Percentiles rank a stretch among this genome's conserved stretches.
phyloP scores from a whole-genome alignment of 1,284 basidiomycete species.

The Austroboletus niveus region DNA sequence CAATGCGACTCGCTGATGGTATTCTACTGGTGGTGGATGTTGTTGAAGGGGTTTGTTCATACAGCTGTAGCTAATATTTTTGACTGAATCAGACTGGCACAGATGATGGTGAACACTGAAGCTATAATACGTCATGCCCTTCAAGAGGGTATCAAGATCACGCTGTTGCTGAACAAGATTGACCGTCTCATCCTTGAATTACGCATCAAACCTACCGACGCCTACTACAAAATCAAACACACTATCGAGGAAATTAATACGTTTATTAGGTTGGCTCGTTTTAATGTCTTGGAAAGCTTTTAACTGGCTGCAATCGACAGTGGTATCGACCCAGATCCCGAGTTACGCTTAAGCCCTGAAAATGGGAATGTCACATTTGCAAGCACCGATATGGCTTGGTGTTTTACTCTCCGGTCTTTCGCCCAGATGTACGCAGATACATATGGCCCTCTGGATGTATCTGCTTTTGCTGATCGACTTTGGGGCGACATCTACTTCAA shows the following conservation, averaged over 20 bases:
- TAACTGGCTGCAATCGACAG: constrained; percentile 40
- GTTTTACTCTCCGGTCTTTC: constrained; percentile 93
- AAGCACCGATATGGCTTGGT: constrained; percentile 96
- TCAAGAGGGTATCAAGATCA: constrained; percentile 87
- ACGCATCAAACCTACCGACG: constrained; percentile 92
- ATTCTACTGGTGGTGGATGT: constrained; percentile 94
- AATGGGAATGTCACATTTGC: constrained; percentile 97
- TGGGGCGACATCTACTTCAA: constrained; percentile 99
- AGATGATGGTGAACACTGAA: constrained; percentile 92
- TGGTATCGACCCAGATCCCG: constrained; percentile 85
- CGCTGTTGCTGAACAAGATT: constrained; percentile 96
- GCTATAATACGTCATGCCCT: constrained; percentile 83
- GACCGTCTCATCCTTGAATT: constrained; percentile 96
- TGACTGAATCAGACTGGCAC: constrained; percentile 12
- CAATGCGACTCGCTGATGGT: constrained; percentile 90
- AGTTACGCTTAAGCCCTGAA: constrained; percentile 87
- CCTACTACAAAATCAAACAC: constrained; percentile 98
- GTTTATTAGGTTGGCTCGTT: constrained; percentile 71
- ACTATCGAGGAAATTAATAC: constrained; percentile 99
- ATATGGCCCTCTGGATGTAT: constrained; percentile 73
- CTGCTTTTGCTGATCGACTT: constrained; percentile 78
- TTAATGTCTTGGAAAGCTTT: constrained; percentile 1
- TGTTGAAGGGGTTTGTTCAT: constrained; percentile 79
- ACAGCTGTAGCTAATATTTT: constrained; percentile 1
- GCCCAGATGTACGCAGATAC: constrained; percentile 96